Evolutionary conservation across 192 early-diverging fungal species (phyloP), one percentile per base, ranked within the genome.

Genomic region (Umbelopsis isabellina): DNA sequence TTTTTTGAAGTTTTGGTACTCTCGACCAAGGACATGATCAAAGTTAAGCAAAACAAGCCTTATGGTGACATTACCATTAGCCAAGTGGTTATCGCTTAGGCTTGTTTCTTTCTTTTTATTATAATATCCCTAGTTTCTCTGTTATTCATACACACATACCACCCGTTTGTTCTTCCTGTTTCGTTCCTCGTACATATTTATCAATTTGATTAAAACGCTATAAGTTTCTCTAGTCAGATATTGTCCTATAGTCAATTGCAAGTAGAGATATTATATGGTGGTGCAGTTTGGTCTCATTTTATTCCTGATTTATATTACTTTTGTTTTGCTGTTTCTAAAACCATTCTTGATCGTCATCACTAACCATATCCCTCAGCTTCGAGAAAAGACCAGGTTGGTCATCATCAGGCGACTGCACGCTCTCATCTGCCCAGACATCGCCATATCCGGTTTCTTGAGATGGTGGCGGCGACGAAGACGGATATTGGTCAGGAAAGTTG

Each of bases 1-100:
- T 99, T 99, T 78, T 98, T 95, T 80, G 97, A 99, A 76, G 70
- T 98, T 23, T 80, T 99, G 37, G 91, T 97, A 5, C 81, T 99
- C 46, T 90, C 92, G 68, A 94, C 96, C 1, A 92, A 90, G 70
- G 89, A 93, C 72, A 85, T 96, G 78, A 79, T 99, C 47, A 81
- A 91, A 30, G 90, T 97, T 4, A 72, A 90, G 49, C 97, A 99
- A 77, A 66, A 82, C 9, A 78, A 87, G 58, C 76, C 96, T 44
- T 99, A 88, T 84, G 95, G 90, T 20, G 92, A 94, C 46, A 95
- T 99, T 71, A 35, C 55, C 27, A 61, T 61, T 61, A 61, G 55
- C 55, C 55, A 61, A 61, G 55, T 30, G 18, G 55, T 61, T 35
- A 16, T 61, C 27, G 55, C 15, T 61, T 61, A 61, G 16, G 27